Evolutionary conservation across 2,329 filamentous ascomycete species (phyloP), one percentile per base, ranked within the genome.

Genomic region (Fusarium staphyleae): DNA sequence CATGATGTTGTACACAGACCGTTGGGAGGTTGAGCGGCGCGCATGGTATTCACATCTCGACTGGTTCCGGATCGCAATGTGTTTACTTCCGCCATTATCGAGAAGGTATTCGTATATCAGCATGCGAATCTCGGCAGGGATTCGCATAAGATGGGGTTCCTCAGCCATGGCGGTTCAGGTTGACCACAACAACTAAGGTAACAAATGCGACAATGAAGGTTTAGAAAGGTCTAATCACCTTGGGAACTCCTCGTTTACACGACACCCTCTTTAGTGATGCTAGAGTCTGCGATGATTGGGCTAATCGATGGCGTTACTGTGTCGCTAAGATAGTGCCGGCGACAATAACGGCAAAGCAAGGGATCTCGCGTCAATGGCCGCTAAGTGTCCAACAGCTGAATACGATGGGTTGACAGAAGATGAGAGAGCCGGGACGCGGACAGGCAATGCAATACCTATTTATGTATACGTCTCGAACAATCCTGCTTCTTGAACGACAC

Each of bases 51-150:
- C 66, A 34, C 48, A 59, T 9, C 55, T 66, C 8, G 69, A 68
- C 50, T 75, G 54, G 46, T 75, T 78, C 18, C 74, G 73, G 18
- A 81, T 78, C 11, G 67, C 64, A 8, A 81, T 72, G 10, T 66
- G 65, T 22, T 69, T 70, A 34, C 72, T 63, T 18, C 74, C 72
- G 22, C 72, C 70, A 47, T 76, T 73, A 52, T 78, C 67, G 36
- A 81, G 73, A 11, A 81, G 72, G 34, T 77, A 72, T 11, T 70
- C 63, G 60, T 78, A 79, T 50, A 79, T 77, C 55, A 78, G 63
- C 53, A 78, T 66, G 19, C 77, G 76, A 44, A 79, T 69, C 63
- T 79, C 77, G 7, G 70, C 65, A 7, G 77, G 77, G 19, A 75
- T 67, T 32, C 65, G 63, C 67, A 77, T 60, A 19, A 76, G 57